These are phyloP conservation scores for Lagenaria siceraria DNA, from an alignment of 306 rosid genomes.

Conservation along the genomic window DNA sequence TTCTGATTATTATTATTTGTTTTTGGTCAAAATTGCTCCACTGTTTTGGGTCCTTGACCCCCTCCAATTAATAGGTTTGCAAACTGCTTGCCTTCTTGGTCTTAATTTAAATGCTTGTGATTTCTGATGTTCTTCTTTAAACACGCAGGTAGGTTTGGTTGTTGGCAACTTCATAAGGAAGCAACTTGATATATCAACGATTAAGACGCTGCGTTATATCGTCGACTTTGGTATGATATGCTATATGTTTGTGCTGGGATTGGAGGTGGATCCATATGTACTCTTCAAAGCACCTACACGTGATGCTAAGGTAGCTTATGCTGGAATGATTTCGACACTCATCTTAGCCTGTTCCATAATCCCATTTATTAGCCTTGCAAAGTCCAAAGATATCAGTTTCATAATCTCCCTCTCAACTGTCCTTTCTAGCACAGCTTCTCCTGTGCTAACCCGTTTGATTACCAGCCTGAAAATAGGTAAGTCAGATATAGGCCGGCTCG, in stretches of 20 bases:
- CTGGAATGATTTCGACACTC: slow-evolving; percentile 51
- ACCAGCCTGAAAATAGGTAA: slow-evolving; percentile 64
- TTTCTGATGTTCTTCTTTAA: background rate
- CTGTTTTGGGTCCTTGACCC: background rate
- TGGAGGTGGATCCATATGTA: slow-evolving; percentile 77
- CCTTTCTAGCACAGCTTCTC: slow-evolving; percentile 73
- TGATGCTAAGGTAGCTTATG: slow-evolving; percentile 67
- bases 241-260: slow-evolving; percentile 84
- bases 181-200: slow-evolving; percentile 13
- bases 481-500: slow-evolving; percentile 83
- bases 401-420: slow-evolving; percentile 39
- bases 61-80: no score
- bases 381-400: slow-evolving; percentile 18
- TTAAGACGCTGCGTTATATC: slow-evolving; percentile 35
- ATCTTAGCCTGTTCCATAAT: slow-evolving; percentile 22
- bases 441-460: slow-evolving; percentile 64
- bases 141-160: slow-evolving; percentile 53
- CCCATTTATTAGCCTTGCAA: slow-evolving; percentile 28
- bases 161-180: slow-evolving; percentile 54
- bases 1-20: background rate
- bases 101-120: background rate
- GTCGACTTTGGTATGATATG: slow-evolving; percentile 79
- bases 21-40: background rate
- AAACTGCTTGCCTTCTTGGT: background rate
- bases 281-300: slow-evolving; percentile 39